phyloP scores from a whole-genome alignment of 106 monocot genomes.

The Alisma plantagoaquatica region DNA sequence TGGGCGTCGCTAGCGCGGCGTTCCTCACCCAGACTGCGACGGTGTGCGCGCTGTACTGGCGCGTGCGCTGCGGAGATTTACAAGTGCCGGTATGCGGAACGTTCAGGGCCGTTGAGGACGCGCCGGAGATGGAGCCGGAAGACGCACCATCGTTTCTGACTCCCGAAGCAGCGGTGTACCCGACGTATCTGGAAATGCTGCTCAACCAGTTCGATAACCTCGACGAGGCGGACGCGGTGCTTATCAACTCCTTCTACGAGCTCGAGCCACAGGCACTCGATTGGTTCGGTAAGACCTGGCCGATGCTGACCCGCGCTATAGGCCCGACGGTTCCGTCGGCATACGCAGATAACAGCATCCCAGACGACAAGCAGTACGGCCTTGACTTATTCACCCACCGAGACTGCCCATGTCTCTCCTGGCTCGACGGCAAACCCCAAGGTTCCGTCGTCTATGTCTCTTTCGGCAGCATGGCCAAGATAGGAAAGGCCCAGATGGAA shows the following conservation, averaged over 20 bases:
- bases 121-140: constrained; percentile 1
- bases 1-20: constrained; percentile 1
- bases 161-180: background rate
- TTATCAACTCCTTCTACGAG: constrained; percentile 15
- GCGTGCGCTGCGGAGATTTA: background rate
- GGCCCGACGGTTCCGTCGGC: constrained; percentile 23
- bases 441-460: constrained; percentile 29
- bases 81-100: background rate
- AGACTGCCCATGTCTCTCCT: constrained; percentile 9
- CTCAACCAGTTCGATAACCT: constrained; percentile 14
- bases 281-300: constrained; percentile 5
- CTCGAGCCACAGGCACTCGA: constrained; percentile 15
- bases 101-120: background rate
- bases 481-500: constrained; percentile 6
- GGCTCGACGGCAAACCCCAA: constrained; percentile 26
- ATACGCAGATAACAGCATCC: constrained; percentile 4
- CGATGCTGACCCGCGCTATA: constrained; percentile 15
- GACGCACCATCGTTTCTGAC: constrained; percentile 8
- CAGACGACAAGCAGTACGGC: constrained; percentile 20
- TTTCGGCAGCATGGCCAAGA: constrained; percentile 24
- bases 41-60: constrained; percentile 9
- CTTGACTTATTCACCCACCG: constrained; percentile 9
- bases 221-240: constrained; percentile 8
- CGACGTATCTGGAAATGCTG: background rate
- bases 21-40: constrained; percentile 14